Conservation (phyloP, 179 eudicot genomes). For the Carnegiea gigantea region DNA sequence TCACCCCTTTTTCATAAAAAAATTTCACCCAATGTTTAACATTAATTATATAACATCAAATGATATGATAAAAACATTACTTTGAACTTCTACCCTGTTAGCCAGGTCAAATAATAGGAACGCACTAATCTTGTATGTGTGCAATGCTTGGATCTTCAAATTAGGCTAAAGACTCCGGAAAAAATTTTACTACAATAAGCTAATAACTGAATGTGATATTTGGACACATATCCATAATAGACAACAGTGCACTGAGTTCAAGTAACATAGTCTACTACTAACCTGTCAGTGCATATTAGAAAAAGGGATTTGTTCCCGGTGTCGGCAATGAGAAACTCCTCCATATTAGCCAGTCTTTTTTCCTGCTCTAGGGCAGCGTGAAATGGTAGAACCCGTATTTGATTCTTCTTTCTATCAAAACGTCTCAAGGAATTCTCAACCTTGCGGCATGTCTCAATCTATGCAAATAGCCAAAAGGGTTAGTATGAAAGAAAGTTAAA, state of each 20-base stretch:
- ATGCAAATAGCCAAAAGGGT: constrained; percentile 19
- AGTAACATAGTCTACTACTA: not conserved
- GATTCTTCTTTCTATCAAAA: constrained; percentile 64
- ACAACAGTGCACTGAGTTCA: not conserved
- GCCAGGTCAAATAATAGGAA: too few species aligned
- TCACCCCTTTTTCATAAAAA: too few species aligned
- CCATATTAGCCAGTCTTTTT: constrained; percentile 67
- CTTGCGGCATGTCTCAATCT: constrained; percentile 98
- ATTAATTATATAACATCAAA: too few species aligned
- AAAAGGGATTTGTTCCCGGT: constrained; percentile 46
- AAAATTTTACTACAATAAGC: not conserved
- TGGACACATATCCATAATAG: not conserved
- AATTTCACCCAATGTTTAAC: too few species aligned
- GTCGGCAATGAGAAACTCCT: constrained; percentile 60
- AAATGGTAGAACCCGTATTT: constrained; percentile 60
- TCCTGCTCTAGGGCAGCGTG: constrained; percentile 92
- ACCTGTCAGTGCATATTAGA: constrained; percentile 95
- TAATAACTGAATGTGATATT: not conserved
- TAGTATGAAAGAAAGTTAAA: constrained; percentile 11
- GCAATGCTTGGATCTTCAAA: not conserved
- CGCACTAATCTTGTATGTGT: not conserved
- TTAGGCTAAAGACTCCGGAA: not conserved
- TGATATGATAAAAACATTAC: too few species aligned
- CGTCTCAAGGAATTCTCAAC: constrained; percentile 88
- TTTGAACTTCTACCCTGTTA: too few species aligned